Evolutionary conservation across 192 early-diverging fungal genomes (phyloP), one percentile per base, ranked within the genome.

Genomic region (Podila minutissima): DNA sequence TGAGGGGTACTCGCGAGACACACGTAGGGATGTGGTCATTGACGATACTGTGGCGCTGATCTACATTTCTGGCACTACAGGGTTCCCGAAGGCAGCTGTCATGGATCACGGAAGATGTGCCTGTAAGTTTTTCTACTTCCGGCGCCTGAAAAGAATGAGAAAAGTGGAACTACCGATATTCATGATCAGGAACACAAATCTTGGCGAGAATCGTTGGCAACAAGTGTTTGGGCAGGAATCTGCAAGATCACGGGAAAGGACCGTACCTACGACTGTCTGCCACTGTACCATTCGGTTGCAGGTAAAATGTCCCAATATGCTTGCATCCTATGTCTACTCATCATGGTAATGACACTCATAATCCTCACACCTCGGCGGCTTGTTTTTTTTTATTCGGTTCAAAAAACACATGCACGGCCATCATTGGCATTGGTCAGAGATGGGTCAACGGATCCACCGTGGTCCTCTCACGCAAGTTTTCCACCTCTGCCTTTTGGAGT

Each of bases 211-310:
- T 41, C 71, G 66, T 71, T 87, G 59, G 83, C 83, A 19, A 67
- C 68, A 17, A 53, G 28, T 1, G 28, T 59, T 26, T 82, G 68
- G 68, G 62, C 66, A 13, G 38, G 19, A 8, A 32, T 81, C 2
- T 62, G 67, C 62, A 73, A 71, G 5, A 59, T 87, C 51, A 69
- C 51, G 12, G 50, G 61, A 1, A 61, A 74, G 15, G 84, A 87
- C 68, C 75, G 88, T 32, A 83, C 89, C 22, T 93, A 93, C 74
- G 74, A 75, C 50, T 76, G 79, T 41, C 69, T 92, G n/a, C 92
- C 92, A 26, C 72, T 93, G 17, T 92, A 92, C 58, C 92, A 93
- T 71, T 86, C 85, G 48, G 83, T 86, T 31, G 92, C 83, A 64
- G 65, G 88, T 82, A 89, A 10, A 5, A 17, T 26, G 2, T 12